Evolutionary conservation across 2,329 filamentous ascomycete species (phyloP).

Genomic region (Thielaviopsis populi): DNA sequence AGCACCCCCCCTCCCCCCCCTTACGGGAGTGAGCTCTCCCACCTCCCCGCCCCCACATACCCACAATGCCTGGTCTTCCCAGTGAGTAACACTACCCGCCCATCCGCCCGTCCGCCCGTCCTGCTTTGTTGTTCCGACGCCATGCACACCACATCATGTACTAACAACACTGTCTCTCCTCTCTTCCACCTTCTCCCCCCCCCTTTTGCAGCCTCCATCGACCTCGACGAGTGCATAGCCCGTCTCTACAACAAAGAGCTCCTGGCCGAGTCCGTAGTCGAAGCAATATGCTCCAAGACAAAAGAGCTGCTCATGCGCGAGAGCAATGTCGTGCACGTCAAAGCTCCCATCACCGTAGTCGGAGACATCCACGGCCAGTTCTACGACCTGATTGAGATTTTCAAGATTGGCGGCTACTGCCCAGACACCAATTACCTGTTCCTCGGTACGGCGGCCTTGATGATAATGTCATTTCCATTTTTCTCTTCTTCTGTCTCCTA

Average conservation of each 20-base stretch:
- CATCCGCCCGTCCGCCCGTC: too few species aligned
- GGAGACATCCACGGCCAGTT: slow-evolving; percentile 99
- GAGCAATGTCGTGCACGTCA: slow-evolving; percentile 97
- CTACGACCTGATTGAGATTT: slow-evolving; percentile 97
- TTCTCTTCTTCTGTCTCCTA: background rate
- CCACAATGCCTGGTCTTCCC: slow-evolving; percentile 15
- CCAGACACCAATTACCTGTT: slow-evolving; percentile 98
- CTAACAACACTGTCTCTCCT: background rate
- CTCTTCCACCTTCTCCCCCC: background rate
- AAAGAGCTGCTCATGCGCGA: slow-evolving; percentile 99
- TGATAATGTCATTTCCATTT: background rate
- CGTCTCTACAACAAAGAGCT: slow-evolving; percentile 95
- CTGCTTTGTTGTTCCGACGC: background rate
- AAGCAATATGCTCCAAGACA: slow-evolving; percentile 97
- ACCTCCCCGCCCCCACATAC: background rate
- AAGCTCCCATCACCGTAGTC: slow-evolving; percentile 88
- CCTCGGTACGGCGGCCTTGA: slow-evolving; percentile 47
- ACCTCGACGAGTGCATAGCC: slow-evolving; percentile 96
- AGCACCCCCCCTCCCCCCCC: background rate
- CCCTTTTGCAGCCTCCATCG: slow-evolving; percentile 59
- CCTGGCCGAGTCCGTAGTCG: slow-evolving; percentile 91
- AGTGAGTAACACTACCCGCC: slow-evolving; percentile 4
- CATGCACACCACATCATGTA: background rate
- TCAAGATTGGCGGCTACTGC: slow-evolving; percentile 93
- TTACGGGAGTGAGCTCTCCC: background rate